phyloP scores from a whole-genome alignment of 176 grass and related monocot genomes.

The Carex kokanica region DNA sequence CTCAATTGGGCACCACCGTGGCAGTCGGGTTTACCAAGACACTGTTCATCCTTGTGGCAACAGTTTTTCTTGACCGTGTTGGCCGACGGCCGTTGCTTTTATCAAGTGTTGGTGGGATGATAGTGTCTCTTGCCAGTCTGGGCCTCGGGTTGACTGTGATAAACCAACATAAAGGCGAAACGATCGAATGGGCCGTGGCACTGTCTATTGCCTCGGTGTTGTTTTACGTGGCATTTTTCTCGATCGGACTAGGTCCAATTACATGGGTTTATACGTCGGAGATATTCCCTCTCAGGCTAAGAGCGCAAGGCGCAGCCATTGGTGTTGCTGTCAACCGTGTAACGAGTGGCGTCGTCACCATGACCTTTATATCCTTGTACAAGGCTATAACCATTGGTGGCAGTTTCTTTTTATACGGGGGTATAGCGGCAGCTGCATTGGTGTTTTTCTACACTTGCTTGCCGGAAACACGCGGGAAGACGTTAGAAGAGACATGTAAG shows the following conservation, averaged over 20 bases:
- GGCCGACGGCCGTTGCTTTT: conserved; percentile 73
- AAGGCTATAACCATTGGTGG: conserved; percentile 80
- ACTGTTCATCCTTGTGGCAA: conserved; percentile 74
- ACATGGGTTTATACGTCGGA: conserved; percentile 77
- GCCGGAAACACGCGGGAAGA: conserved; percentile 67
- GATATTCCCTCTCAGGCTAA: conserved; percentile 71
- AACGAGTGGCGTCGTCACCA: conserved; percentile 64
- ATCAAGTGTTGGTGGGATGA: conserved; percentile 51
- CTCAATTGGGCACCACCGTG: conserved; percentile 54
- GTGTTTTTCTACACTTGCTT: conserved; percentile 66
- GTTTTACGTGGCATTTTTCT: conserved; percentile 77
- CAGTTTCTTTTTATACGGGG: conserved; percentile 68
- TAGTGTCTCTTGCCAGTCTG: conserved; percentile 49
- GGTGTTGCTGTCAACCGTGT: conserved; percentile 61
- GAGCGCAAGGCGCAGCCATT: conserved; percentile 52
- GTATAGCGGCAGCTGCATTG: conserved; percentile 41
- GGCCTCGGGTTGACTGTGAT: conserved; percentile 47
- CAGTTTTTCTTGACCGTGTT: conserved; percentile 58
- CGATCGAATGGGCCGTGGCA: conserved; percentile 51
- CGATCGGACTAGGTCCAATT: conserved; percentile 76
- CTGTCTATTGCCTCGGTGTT: conserved; percentile 53
- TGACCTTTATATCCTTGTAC: conserved; percentile 74
- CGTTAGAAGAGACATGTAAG: conserved; percentile 55
- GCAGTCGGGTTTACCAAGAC: conserved; percentile 77
- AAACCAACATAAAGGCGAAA: conserved; percentile 19